Evolutionary conservation across 2,329 filamentous ascomycete species (phyloP).

Genomic region (Ophiostoma himal-ulmi): DNA sequence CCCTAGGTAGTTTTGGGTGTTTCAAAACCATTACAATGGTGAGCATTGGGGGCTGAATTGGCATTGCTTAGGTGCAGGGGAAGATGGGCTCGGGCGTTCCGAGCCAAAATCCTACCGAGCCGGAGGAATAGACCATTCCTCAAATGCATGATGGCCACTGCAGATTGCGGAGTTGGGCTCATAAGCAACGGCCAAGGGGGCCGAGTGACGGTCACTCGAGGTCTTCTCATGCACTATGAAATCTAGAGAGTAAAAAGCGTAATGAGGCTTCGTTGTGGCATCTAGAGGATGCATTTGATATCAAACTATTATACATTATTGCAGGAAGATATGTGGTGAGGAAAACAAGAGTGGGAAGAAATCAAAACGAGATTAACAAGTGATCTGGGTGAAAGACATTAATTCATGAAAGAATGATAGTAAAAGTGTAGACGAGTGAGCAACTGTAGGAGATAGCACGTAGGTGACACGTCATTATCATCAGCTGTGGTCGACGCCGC

Average conservation of each 20-base stretch:
- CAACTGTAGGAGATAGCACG: background rate
- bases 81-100: background rate
- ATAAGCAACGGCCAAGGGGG: background rate
- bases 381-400: background rate
- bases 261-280: background rate
- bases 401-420: background rate
- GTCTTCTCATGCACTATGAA: background rate
- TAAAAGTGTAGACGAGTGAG: background rate
- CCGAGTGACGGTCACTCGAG: background rate
- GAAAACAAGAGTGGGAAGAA: background rate
- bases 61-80: background rate
- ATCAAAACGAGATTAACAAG: background rate
- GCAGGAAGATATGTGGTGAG: background rate
- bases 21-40: background rate
- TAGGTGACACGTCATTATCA: background rate
- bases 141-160: background rate
- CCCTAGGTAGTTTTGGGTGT: background rate
- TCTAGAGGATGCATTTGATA: background rate
- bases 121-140: background rate
- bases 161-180: background rate
- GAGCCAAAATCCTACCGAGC: background rate
- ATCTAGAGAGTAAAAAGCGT: background rate
- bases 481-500: background rate
- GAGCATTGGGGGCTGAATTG: constrained; percentile 1
- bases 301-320: background rate